These are phyloP conservation scores for Cladosporium sp. DNA, from an alignment of 2,329 filamentous ascomycete species.

Conservation along the genomic window DNA sequence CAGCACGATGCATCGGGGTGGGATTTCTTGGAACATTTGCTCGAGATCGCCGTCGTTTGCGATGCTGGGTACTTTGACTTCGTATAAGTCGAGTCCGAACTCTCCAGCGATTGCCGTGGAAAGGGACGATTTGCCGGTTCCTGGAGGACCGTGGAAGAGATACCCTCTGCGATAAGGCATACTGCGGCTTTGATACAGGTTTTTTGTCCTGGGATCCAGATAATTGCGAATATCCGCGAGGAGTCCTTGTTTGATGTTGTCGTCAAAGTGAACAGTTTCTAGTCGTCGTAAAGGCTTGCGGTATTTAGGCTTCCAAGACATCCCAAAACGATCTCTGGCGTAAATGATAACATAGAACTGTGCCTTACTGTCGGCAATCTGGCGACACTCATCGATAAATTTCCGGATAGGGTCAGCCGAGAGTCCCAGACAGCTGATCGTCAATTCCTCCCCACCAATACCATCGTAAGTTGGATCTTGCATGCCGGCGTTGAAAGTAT, in stretches of 20 bases:
- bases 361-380: conserved; percentile 35
- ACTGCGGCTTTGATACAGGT: conserved; percentile 72
- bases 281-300: conserved; percentile 60
- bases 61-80: conserved; percentile 39
- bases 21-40: conserved; percentile 35
- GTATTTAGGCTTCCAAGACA: conserved; percentile 28
- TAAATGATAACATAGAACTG: conserved; percentile 37
- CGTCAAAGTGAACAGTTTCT: conserved; percentile 66
- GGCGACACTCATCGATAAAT: conserved; percentile 37
- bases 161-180: conserved; percentile 81
- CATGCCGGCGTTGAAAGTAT: conserved; percentile 19
- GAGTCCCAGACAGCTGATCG: conserved; percentile 41
- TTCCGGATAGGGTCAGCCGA: conserved; percentile 42
- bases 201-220: conserved; percentile 60
- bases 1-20: conserved; percentile 38
- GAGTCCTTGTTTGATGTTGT: conserved; percentile 57
- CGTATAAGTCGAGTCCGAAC: conserved; percentile 34
- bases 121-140: conserved; percentile 26
- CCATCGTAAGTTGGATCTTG: conserved; percentile 22
- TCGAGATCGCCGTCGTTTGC: conserved; percentile 56
- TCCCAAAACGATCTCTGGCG: conserved; percentile 35
- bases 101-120: conserved; percentile 37
- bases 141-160: conserved; percentile 63
- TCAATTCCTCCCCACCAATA: conserved; percentile 22
- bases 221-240: conserved; percentile 71